These are phyloP conservation scores for Suhomyces anneliseae DNA, from an alignment of 1,139 yeast genomes.

Conservation along the genomic window DNA sequence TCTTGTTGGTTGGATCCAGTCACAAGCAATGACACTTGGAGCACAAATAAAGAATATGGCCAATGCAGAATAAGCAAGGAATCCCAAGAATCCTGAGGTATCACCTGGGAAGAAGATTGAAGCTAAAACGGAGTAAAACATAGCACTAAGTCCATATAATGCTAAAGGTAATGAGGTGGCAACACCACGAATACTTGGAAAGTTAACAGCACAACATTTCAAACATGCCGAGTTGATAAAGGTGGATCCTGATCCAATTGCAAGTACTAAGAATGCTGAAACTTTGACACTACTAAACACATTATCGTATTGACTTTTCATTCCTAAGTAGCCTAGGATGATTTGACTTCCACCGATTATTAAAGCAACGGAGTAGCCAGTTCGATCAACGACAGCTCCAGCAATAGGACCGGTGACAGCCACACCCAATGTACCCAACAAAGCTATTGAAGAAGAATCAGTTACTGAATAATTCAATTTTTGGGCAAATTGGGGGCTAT, in stretches of 20 bases:
- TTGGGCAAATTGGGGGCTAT: slow-evolving; percentile 63
- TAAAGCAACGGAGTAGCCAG: slow-evolving; percentile 49
- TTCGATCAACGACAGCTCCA: slow-evolving; percentile 57
- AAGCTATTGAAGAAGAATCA: slow-evolving; percentile 55
- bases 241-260: slow-evolving; percentile 58
- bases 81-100: slow-evolving; percentile 49
- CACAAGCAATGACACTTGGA: slow-evolving; percentile 50
- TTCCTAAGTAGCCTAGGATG: slow-evolving; percentile 45
- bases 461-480: slow-evolving; percentile 53
- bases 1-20: slow-evolving; percentile 18
- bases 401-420: slow-evolving; percentile 59
- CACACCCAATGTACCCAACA: slow-evolving; percentile 59
- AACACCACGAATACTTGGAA: slow-evolving; percentile 57
- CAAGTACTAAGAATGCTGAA: slow-evolving; percentile 39
- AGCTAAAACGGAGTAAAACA: slow-evolving; percentile 52
- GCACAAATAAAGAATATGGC: slow-evolving; percentile 41
- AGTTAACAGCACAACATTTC: slow-evolving; percentile 58
- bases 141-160: slow-evolving; percentile 59
- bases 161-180: slow-evolving; percentile 64
- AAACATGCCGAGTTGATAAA: slow-evolving; percentile 52
- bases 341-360: slow-evolving; percentile 45
- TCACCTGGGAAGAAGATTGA: slow-evolving; percentile 50
- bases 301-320: slow-evolving; percentile 46
- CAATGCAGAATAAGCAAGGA: slow-evolving; percentile 43
- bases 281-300: slow-evolving; percentile 28